phyloP scores from a whole-genome alignment of 2,329 filamentous ascomycete genomes.

The Akanthomyces dipterigenus region DNA sequence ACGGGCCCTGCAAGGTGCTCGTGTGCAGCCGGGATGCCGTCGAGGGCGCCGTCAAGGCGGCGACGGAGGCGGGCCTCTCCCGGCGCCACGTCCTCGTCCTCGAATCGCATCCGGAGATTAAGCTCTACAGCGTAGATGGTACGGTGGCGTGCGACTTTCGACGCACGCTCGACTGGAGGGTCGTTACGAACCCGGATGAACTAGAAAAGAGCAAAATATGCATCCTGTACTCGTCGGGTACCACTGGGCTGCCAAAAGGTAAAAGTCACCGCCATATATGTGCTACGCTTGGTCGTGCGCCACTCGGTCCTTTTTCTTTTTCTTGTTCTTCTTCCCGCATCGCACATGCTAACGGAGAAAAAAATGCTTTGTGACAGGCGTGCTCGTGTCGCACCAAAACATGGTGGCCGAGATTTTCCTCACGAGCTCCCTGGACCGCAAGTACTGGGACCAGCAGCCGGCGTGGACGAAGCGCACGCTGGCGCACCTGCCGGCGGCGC shows the following conservation, averaged over 20 bases:
- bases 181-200: conserved; percentile 41
- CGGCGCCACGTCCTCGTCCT: conserved; percentile 44
- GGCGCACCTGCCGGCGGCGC: conserved; percentile 38
- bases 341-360: not conserved
- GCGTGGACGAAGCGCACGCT: conserved; percentile 28
- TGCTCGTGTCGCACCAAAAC: conserved; percentile 39
- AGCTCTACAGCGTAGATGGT: conserved; percentile 22
- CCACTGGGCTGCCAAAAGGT: conserved; percentile 42
- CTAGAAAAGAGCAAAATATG: conserved; percentile 36
- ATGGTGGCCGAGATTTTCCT: conserved; percentile 32
- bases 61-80: conserved; percentile 37
- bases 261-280: not conserved
- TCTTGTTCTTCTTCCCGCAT: not conserved
- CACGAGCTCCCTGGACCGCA: conserved; percentile 22
- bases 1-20: conserved; percentile 29
- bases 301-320: not conserved
- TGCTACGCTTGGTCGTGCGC: not conserved
- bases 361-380: conserved; percentile 20
- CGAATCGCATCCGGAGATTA: conserved; percentile 28
- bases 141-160: conserved; percentile 22
- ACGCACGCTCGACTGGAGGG: conserved; percentile 42
- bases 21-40: conserved; percentile 42
- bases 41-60: conserved; percentile 41
- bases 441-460: conserved; percentile 22
- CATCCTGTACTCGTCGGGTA: conserved; percentile 42